phyloP scores from a whole-genome alignment of 306 rosid species.

The Purshia tridentata region DNA sequence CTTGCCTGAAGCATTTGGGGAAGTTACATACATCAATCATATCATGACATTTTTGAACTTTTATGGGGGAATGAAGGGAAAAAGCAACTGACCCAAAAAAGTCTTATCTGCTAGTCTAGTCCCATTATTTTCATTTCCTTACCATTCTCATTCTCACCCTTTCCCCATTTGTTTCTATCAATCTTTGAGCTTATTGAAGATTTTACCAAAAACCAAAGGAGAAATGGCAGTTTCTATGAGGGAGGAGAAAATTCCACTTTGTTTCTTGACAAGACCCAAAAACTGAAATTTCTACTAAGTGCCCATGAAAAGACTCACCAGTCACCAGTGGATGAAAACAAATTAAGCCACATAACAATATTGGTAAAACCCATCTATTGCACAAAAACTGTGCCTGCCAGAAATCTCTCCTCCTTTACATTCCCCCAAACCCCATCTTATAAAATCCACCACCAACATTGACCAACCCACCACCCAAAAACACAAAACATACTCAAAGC shows the following conservation, averaged over 20 bases:
- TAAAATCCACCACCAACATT: slow-evolving; percentile 1
- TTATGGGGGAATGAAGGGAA: too few species aligned
- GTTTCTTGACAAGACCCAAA: slow-evolving; percentile 23
- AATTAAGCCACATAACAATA: background rate
- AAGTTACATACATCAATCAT: too few species aligned
- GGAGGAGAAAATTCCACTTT: background rate
- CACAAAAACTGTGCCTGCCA: slow-evolving; percentile 12
- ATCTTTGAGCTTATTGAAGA: slow-evolving; percentile 9
- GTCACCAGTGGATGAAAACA: background rate
- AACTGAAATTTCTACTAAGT: slow-evolving; percentile 21
- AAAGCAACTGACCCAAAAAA: background rate
- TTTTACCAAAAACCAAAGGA: slow-evolving; percentile 8
- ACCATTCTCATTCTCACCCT: slow-evolving; percentile 4
- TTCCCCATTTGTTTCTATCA: slow-evolving; percentile 14
- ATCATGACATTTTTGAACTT: too few species aligned
- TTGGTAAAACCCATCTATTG: slow-evolving; percentile 13
- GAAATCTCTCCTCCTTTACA: slow-evolving; percentile 9
- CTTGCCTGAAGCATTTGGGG: slow-evolving; percentile 3
- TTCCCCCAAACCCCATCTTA: slow-evolving; percentile 9
- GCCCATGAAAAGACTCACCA: slow-evolving; percentile 18
- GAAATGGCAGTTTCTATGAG: slow-evolving; percentile 8
- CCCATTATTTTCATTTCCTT: background rate
- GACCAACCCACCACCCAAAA: slow-evolving; percentile 14
- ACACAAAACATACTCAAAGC: background rate
- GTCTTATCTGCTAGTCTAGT: slow-evolving; percentile 10